Percentiles rank a stretch among this genome's conserved stretches.
Evolutionary conservation across 2,329 filamentous ascomycete species (phyloP).

Genomic region (Colletotrichum melonis): DNA sequence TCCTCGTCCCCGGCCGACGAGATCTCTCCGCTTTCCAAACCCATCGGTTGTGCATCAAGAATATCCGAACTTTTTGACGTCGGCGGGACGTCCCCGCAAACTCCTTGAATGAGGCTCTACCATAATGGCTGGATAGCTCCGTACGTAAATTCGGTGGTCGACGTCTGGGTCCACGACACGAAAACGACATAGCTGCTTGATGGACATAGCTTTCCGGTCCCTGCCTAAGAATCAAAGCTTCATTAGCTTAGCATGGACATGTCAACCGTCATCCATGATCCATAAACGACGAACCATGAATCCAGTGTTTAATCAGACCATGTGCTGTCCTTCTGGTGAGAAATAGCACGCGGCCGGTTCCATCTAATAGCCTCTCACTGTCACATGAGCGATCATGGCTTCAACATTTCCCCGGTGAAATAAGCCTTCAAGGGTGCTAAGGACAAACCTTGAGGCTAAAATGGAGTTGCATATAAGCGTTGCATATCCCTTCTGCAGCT

Average conservation of each 20-base stretch:
- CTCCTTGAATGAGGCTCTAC: neutral
- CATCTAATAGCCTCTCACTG: neutral
- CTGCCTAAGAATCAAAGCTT: neutral
- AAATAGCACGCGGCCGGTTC: too few species aligned
- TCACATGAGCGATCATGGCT: neutral
- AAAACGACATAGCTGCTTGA: neutral
- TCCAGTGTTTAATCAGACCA: neutral
- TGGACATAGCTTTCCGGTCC: neutral
- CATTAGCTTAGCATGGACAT: neutral
- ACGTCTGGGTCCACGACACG: neutral
- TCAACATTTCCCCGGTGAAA: neutral
- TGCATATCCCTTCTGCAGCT: conserved; percentile 1
- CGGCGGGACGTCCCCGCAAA: conserved; percentile 5
- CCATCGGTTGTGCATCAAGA: neutral
- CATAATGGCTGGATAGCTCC: neutral
- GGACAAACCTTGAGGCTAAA: conserved; percentile 24
- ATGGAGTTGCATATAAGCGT: conserved; percentile 11
- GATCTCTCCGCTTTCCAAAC: neutral
- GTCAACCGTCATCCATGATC: neutral
- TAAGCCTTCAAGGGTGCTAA: neutral
- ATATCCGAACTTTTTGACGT: neutral
- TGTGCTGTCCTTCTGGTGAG: neutral
- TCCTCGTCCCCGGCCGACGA: neutral
- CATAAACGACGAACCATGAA: neutral
- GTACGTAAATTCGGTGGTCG: neutral